Percentiles rank a stretch among this genome's conserved stretches.
Conservation (phyloP, 768 basidiomycete genomes). For the Mrakia blollopis region DNA sequence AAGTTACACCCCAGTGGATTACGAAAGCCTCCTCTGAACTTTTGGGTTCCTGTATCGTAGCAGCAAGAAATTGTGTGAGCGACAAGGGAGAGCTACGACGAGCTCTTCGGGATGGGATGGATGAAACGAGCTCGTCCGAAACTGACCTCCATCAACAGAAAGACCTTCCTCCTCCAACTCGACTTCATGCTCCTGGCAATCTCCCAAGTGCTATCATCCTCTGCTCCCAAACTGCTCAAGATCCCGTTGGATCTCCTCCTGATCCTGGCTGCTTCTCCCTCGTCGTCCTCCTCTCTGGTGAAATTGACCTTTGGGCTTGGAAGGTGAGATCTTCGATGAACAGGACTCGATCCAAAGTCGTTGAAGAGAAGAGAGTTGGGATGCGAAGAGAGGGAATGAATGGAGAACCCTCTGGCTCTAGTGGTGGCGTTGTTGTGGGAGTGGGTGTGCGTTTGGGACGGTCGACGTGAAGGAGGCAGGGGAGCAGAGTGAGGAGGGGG, state of each 20-base stretch:
- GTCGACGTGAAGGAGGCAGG: neutral
- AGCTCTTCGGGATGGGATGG: no score
- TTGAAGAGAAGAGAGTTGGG: conserved; percentile 16
- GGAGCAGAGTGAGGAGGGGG: neutral
- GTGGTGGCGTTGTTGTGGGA: neutral
- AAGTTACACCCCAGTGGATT: conserved; percentile 25
- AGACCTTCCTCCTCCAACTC: conserved; percentile 21
- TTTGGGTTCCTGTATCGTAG: conserved; percentile 22
- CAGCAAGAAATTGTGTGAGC: neutral
- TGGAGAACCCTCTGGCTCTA: conserved; percentile 1
- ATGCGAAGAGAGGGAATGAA: conserved; percentile 1
- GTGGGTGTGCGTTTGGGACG: neutral
- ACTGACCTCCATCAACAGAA: conserved; percentile 27
- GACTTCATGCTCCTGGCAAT: conserved; percentile 23
- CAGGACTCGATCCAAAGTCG: neutral
- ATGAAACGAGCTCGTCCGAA: neutral
- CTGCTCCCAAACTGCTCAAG: conserved; percentile 22
- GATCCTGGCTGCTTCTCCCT: neutral
- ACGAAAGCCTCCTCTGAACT: neutral
- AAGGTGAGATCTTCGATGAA: neutral
- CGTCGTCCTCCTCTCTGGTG: conserved; percentile 26
- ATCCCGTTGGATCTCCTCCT: neutral
- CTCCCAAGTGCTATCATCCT: conserved; percentile 26
- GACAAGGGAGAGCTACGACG: neutral
- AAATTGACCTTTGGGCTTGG: conserved; percentile 28